phyloP scores from a whole-genome alignment of 768 basidiomycete genomes.

The Polyporus arcularius region DNA sequence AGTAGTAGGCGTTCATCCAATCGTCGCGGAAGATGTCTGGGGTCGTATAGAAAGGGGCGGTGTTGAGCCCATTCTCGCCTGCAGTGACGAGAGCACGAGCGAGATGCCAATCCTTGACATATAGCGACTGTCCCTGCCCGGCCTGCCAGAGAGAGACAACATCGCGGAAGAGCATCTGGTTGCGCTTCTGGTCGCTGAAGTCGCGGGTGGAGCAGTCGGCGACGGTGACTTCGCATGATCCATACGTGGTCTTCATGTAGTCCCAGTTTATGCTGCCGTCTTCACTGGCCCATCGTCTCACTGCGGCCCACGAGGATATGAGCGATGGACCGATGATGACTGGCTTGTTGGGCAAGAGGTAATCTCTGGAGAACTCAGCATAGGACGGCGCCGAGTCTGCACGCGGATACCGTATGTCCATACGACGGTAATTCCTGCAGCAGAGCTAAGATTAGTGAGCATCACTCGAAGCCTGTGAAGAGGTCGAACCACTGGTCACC shows the following conservation, averaged over 20 bases:
- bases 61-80: background rate
- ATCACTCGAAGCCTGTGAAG: too few relatives aligned
- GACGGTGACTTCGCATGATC: slow-evolving; percentile 23
- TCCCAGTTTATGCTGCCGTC: slow-evolving; percentile 22
- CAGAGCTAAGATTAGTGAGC: too few relatives aligned
- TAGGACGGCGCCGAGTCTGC: slow-evolving; percentile 18
- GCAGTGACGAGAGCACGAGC: slow-evolving; percentile 16
- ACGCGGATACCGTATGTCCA: background rate
- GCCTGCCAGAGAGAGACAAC: slow-evolving; percentile 25
- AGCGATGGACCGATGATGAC: slow-evolving; percentile 25
- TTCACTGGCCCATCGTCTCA: slow-evolving; percentile 13
- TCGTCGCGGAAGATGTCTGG: slow-evolving; percentile 31
- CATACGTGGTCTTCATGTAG: slow-evolving; percentile 20
- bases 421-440: background rate
- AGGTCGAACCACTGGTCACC: too few relatives aligned
- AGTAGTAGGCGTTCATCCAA: slow-evolving; percentile 34
- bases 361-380: slow-evolving; percentile 21
- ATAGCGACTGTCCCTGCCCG: slow-evolving; percentile 21
- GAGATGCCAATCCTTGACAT: slow-evolving; percentile 34
- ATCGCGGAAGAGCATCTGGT: slow-evolving; percentile 19
- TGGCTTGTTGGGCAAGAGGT: slow-evolving; percentile 27
- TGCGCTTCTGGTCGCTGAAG: slow-evolving; percentile 28
- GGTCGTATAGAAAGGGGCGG: slow-evolving; percentile 25
- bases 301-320: slow-evolving; percentile 24
- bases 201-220: slow-evolving; percentile 28